Conservation (phyloP, 176 grass and related monocot species). For the Carex myosuroides region DNA sequence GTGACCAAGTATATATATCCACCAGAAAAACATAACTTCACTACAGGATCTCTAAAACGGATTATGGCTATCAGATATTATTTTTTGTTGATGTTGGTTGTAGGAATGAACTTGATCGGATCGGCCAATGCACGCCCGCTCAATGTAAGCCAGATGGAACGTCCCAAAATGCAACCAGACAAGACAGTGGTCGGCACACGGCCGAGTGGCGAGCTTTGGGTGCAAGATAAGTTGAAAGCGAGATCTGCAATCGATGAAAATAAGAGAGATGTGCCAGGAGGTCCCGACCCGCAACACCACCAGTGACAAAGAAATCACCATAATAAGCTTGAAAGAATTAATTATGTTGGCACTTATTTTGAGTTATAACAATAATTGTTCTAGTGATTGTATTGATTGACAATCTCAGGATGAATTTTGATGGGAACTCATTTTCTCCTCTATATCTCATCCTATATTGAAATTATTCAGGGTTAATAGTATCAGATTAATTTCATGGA, state of each 20-base stretch:
- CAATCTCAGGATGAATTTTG: neutral
- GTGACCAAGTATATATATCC: neutral
- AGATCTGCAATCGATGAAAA: neutral
- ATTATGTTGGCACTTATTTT: neutral
- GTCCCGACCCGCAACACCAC: constrained; percentile 43
- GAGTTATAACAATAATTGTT: neutral
- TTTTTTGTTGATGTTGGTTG: neutral
- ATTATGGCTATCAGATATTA: constrained; percentile 11
- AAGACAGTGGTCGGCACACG: neutral
- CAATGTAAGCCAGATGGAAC: neutral
- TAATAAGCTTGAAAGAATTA: neutral
- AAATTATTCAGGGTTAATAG: neutral
- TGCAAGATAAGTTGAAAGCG: neutral
- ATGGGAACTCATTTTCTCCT: neutral
- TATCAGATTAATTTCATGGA: neutral
- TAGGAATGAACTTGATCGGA: neutral
- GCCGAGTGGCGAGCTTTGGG: neutral
- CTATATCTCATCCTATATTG: neutral
- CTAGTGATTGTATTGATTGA: neutral
- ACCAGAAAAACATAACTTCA: neutral
- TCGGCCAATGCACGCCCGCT: neutral
- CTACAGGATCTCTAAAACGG: neutral
- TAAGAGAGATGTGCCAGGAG: constrained; percentile 38
- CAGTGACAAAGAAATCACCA: neutral
- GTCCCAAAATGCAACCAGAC: neutral